phyloP scores from a whole-genome alignment of 352 stramenopile genomes.

The Phytophthora cryptogea region DNA sequence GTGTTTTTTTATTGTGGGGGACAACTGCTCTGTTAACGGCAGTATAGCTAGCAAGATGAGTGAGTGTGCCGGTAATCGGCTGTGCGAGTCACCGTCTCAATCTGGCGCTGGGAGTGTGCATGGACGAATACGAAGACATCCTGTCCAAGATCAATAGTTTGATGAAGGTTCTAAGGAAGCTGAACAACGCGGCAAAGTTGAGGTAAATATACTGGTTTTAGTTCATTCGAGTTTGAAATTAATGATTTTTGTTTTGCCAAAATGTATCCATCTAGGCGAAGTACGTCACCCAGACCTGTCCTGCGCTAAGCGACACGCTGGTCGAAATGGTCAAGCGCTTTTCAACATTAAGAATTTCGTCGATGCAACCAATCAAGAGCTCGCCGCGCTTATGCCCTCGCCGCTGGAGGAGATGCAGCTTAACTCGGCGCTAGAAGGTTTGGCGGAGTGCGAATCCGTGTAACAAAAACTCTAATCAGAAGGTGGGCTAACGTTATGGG shows the following conservation, averaged over 20 bases:
- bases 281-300: background rate
- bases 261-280: background rate
- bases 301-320: background rate
- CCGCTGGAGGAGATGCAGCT: background rate
- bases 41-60: no score
- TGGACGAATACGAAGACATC: no score
- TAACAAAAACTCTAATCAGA: background rate
- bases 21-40: no score
- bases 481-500: background rate
- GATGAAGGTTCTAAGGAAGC: background rate
- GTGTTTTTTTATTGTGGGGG: no score
- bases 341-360: slow-evolving; percentile 6
- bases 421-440: background rate
- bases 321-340: slow-evolving; percentile 3
- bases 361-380: background rate
- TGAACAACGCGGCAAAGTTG: background rate
- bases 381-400: slow-evolving; percentile 3
- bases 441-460: background rate
- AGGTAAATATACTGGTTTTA: background rate
- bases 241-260: background rate
- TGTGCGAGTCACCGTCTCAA: no score
- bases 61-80: no score
- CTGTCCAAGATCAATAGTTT: background rate
- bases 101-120: no score
- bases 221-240: background rate